Percentiles rank a stretch among this genome's conserved stretches.
phyloP scores from a whole-genome alignment of 352 stramenopile species.

The Phytopythium boreale region DNA sequence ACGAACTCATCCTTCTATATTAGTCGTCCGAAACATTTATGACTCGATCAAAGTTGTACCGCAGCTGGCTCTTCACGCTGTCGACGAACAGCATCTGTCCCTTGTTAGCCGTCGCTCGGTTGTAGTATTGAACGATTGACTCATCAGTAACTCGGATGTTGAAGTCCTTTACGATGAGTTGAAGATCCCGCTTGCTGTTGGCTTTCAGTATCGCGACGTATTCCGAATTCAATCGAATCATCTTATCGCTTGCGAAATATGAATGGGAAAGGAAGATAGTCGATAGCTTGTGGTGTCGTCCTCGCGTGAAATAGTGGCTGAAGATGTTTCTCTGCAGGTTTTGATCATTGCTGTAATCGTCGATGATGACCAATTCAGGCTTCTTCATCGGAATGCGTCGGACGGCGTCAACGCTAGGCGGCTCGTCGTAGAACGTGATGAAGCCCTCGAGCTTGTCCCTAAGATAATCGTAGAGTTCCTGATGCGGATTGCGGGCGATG shows the following conservation, averaged over 20 bases:
- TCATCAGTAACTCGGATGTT: conserved; percentile 1
- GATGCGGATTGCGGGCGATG: conserved; percentile 20
- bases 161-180: conserved; percentile 11
- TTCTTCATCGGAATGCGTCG: conserved; percentile 3
- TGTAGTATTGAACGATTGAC: conserved; percentile 1
- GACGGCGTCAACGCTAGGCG: not conserved
- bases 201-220: conserved; percentile 15
- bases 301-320: conserved; percentile 9
- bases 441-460: conserved; percentile 18
- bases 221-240: conserved; percentile 13
- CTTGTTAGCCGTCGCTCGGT: not conserved
- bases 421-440: conserved; percentile 11
- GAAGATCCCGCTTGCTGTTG: conserved; percentile 14
- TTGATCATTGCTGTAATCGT: conserved; percentile 15
- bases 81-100: conserved; percentile 5
- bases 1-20: not conserved
- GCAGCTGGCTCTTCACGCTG: not conserved
- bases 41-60: conserved; percentile 8
- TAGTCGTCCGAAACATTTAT: not conserved
- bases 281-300: not conserved
- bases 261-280: conserved; percentile 11
- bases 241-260: conserved; percentile 32
- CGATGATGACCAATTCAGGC: conserved; percentile 15
- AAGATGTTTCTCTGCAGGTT: conserved; percentile 6
- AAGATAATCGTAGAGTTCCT: conserved; percentile 19